phyloP scores from a whole-genome alignment of 768 basidiomycete species.

The Rubroboletus satanas region DNA sequence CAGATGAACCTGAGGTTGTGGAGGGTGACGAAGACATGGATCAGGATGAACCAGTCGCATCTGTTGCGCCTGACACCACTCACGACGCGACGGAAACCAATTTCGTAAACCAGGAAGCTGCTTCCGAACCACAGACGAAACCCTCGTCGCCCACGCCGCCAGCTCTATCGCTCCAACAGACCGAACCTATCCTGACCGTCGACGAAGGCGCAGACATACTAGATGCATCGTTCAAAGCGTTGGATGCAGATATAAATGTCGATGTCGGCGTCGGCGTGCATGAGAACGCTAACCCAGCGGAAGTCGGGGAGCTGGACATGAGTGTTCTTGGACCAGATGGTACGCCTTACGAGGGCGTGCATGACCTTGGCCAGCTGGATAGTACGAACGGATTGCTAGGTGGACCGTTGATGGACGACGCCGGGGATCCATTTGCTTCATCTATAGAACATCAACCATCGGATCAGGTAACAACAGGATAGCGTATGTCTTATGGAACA shows the following conservation, averaged over 20 bases:
- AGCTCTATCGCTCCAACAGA: constrained; percentile 47
- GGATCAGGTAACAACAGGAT: constrained; percentile 11
- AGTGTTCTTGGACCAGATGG: constrained; percentile 64
- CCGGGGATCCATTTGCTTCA: constrained; percentile 55
- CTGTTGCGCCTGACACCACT: constrained; percentile 39
- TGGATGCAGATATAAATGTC: constrained; percentile 46
- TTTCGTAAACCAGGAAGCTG: constrained; percentile 33
- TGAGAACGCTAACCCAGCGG: constrained; percentile 27
- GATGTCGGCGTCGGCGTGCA: constrained; percentile 40
- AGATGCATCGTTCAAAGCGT: constrained; percentile 53
- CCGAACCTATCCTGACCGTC: constrained; percentile 42
- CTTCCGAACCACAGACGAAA: constrained; percentile 55
- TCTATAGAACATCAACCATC: constrained; percentile 21
- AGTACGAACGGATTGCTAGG: constrained; percentile 52
- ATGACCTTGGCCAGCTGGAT: constrained; percentile 57
- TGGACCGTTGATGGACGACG: constrained; percentile 55
- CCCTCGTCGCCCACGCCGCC: constrained; percentile 68
- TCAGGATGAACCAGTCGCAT: constrained; percentile 51
- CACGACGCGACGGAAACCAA: constrained; percentile 38
- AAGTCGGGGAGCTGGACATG: constrained; percentile 57
- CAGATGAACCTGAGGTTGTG: constrained; percentile 69
- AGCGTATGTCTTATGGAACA: not conserved
- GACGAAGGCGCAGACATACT: constrained; percentile 41
- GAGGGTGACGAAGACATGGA: constrained; percentile 77
- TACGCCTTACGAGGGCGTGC: constrained; percentile 48